Evolutionary conservation across 352 stramenopile species (phyloP).

Genomic region (Globisporangium ultimum): DNA sequence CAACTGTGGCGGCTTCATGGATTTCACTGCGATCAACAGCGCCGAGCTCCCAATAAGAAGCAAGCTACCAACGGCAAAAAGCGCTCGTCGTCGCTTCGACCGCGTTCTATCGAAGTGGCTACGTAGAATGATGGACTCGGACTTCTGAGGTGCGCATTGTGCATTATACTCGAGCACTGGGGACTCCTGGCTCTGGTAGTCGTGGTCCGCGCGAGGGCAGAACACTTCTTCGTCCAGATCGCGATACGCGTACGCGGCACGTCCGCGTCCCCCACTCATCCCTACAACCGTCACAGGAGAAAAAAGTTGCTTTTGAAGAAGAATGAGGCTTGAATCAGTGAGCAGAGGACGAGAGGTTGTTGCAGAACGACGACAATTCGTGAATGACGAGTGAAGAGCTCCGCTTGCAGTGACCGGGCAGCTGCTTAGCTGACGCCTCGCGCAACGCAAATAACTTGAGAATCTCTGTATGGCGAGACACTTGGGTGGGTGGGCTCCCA

Average conservation of each 20-base stretch:
- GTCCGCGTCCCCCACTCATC: constrained; percentile 7
- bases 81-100: constrained; percentile 1
- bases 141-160: background rate
- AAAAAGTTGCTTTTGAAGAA: too few species aligned
- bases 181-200: constrained; percentile 16
- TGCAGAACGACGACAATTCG: too few species aligned
- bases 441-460: too few species aligned
- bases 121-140: constrained; percentile 14
- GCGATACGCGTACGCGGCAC: constrained; percentile 14
- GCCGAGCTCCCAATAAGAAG: constrained; percentile 6
- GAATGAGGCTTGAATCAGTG: too few species aligned
- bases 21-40: constrained; percentile 1
- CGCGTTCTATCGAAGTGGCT: constrained; percentile 12
- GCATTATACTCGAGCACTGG: background rate
- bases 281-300: background rate
- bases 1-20: constrained; percentile 3
- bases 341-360: too few species aligned
- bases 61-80: background rate
- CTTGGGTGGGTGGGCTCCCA: too few species aligned
- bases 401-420: too few species aligned
- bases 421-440: too few species aligned
- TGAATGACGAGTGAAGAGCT: too few species aligned
- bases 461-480: too few species aligned
- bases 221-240: constrained; percentile 15
- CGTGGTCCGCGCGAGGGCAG: constrained; percentile 10